Conservation (phyloP, 2,329 filamentous ascomycete genomes). For the Pseudocercospora vitis region DNA sequence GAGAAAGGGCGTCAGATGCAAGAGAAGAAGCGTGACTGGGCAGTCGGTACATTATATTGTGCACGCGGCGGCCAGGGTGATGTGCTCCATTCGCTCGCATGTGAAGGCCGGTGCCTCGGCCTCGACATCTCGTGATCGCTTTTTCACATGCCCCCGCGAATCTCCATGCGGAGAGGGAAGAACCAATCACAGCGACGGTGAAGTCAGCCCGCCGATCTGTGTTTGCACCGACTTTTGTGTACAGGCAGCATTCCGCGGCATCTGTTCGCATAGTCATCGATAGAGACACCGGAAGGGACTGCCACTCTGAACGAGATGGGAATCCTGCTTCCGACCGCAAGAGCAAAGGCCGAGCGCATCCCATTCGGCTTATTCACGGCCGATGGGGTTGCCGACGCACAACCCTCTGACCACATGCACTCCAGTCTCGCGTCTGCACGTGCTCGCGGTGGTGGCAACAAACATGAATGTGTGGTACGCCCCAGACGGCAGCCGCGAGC, state of each 20-base stretch:
- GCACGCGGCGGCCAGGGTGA: too few relatives aligned
- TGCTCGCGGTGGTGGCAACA: too few relatives aligned
- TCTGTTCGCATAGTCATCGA: too few relatives aligned
- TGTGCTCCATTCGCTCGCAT: neutral
- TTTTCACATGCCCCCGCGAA: slow-evolving; percentile 3
- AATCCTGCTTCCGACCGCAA: neutral
- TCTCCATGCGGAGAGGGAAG: neutral
- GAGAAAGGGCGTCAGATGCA: neutral
- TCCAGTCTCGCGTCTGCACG: neutral
- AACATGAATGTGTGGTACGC: too few relatives aligned
- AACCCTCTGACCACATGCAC: neutral
- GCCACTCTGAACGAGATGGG: neutral
- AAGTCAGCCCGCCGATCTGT: slow-evolving; percentile 1
- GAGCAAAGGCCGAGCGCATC: neutral
- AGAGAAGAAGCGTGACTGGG: neutral
- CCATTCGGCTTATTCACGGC: slow-evolving; percentile 1
- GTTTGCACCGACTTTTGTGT: neutral
- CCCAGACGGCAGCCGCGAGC: too few relatives aligned
- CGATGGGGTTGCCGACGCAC: neutral
- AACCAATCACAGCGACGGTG: neutral
- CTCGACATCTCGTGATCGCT: slow-evolving; percentile 2
- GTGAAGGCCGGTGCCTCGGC: slow-evolving; percentile 1
- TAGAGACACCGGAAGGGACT: neutral
- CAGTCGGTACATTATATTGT: neutral
- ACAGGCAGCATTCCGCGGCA: too few relatives aligned